Percentiles rank a stretch among this genome's conserved stretches.
Evolutionary conservation across 2,329 filamentous ascomycete species (phyloP).

Genomic region (Aureobasidium sp.): DNA sequence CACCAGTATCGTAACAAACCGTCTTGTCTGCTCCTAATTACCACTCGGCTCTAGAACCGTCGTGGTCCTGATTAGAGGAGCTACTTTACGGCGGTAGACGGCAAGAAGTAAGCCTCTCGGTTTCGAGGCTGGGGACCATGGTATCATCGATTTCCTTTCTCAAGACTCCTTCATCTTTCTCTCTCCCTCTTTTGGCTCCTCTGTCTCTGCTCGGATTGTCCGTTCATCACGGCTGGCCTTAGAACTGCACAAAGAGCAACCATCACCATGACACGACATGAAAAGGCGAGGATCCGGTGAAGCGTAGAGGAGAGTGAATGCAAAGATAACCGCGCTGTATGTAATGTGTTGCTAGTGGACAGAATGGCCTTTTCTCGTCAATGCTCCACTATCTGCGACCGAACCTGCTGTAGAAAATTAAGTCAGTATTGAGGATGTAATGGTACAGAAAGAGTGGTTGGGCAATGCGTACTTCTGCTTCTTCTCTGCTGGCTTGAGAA

Average conservation of each 20-base stretch:
- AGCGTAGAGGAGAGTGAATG: slow-evolving; percentile 10
- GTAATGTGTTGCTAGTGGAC: slow-evolving; percentile 11
- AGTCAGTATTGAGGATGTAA: neutral
- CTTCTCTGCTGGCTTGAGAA: slow-evolving; percentile 99
- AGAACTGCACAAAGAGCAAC: slow-evolving; percentile 7
- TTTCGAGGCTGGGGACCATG: neutral
- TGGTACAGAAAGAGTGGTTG: neutral
- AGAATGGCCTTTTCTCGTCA: slow-evolving; percentile 11
- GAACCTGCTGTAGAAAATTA: slow-evolving; percentile 17
- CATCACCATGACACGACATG: slow-evolving; percentile 12
- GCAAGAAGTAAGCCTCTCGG: neutral
- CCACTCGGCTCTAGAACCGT: neutral
- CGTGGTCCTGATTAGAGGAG: neutral
- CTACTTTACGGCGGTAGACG: neutral
- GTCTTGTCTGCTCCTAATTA: neutral
- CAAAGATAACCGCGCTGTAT: slow-evolving; percentile 15
- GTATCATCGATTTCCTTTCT: neutral
- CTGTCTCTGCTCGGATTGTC: neutral
- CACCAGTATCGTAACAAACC: neutral
- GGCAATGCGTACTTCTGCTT: slow-evolving; percentile 89
- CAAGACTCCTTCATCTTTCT: slow-evolving; percentile 5
- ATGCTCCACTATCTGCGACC: slow-evolving; percentile 18
- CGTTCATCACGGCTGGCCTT: neutral
- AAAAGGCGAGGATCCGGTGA: slow-evolving; percentile 1
- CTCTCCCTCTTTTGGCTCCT: neutral